Evolutionary conservation across 495 filamentous ascomycete genomes (phyloP).

Genomic region (Lasiosphaeriaceae sp.): DNA sequence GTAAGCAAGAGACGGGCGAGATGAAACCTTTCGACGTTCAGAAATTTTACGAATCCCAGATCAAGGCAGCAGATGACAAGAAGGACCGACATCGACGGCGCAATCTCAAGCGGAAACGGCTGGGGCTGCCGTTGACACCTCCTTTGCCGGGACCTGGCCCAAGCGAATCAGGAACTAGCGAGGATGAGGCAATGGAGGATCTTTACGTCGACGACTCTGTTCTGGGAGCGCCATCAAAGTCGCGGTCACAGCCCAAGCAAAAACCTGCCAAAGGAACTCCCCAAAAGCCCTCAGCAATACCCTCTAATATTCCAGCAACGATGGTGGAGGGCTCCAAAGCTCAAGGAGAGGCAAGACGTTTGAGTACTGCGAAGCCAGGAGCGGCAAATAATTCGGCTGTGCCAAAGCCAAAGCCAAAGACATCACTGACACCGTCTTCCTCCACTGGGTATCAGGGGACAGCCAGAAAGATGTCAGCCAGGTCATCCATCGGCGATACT

Average conservation of each 20-base stretch:
- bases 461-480: conserved; percentile 14
- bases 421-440: not conserved
- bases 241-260: not conserved
- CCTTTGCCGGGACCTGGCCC: conserved; percentile 9
- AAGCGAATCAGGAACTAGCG: too few species aligned
- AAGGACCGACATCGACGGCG: conserved; percentile 45
- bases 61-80: conserved; percentile 23
- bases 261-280: not conserved
- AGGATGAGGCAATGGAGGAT: conserved; percentile 16
- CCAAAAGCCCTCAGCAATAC: not conserved
- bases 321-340: not conserved
- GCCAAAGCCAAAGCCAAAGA: not conserved
- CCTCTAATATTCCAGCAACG: not conserved
- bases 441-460: conserved; percentile 30
- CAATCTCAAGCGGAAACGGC: conserved; percentile 40
- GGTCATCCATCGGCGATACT: not conserved
- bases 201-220: not conserved
- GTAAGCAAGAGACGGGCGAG: conserved; percentile 38
- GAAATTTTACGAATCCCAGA: conserved; percentile 36
- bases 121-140: conserved; percentile 27
- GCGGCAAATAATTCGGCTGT: not conserved
- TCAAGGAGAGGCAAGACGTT: conserved; percentile 1
- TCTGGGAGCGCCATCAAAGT: conserved; percentile 2
- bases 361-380: conserved; percentile 2
- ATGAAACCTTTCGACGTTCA: conserved; percentile 46